phyloP scores from a whole-genome alignment of 2,329 filamentous ascomycete species.

The Epichloe coenophiala region DNA sequence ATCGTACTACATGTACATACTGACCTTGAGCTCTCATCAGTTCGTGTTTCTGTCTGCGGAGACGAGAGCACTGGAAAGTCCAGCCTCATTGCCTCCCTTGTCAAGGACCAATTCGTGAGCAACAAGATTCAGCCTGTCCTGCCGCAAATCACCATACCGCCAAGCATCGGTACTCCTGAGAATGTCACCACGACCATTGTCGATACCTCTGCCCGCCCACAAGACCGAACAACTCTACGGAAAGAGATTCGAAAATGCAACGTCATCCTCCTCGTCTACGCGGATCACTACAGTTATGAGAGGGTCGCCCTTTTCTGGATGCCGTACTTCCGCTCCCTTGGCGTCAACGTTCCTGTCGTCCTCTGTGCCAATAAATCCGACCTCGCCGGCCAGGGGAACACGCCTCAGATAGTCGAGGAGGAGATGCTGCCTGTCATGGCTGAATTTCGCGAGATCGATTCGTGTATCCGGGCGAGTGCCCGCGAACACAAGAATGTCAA shows the following conservation, averaged over 20 bases:
- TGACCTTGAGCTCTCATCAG: slow-evolving; percentile 21
- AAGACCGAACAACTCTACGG: slow-evolving; percentile 78
- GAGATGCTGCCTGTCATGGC: slow-evolving; percentile 98
- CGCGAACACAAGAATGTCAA: slow-evolving; percentile 89
- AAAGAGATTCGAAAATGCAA: slow-evolving; percentile 96
- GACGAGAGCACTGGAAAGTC: slow-evolving; percentile 94
- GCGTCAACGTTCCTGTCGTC: slow-evolving; percentile 97
- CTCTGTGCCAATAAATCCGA: slow-evolving; percentile 96
- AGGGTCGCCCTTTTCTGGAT: slow-evolving; percentile 96
- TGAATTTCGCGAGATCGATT: slow-evolving; percentile 97
- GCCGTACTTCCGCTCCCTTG: slow-evolving; percentile 91
- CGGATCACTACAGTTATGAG: slow-evolving; percentile 98
- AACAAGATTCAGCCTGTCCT: slow-evolving; percentile 92
- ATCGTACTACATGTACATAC: not conserved
- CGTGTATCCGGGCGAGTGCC: slow-evolving; percentile 88
- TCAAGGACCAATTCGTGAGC: slow-evolving; percentile 93
- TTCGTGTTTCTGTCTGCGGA: slow-evolving; percentile 91
- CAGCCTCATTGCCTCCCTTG: slow-evolving; percentile 83
- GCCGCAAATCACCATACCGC: slow-evolving; percentile 88
- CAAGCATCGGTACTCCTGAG: slow-evolving; percentile 82
- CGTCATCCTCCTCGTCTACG: slow-evolving; percentile 92
- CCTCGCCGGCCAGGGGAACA: slow-evolving; percentile 58
- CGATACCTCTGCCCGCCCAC: slow-evolving; percentile 89
- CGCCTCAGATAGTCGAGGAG: slow-evolving; percentile 79
- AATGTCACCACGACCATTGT: slow-evolving; percentile 97